Evolutionary conservation across 768 basidiomycete genomes (phyloP), one percentile per base, ranked within the genome.

Genomic region (Cystobasidium ongulense): DNA sequence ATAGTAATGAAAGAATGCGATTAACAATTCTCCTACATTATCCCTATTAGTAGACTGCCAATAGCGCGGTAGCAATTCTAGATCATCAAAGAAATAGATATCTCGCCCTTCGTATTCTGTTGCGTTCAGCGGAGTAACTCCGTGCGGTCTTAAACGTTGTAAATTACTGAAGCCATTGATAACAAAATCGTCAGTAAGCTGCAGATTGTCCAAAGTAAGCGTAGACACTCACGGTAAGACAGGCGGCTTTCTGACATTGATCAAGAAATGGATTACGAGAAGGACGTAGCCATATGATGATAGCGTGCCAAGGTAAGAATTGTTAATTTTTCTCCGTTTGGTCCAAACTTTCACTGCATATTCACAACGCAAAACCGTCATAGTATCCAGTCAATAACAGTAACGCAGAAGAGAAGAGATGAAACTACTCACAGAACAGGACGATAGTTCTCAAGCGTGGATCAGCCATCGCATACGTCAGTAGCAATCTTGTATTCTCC

Each of bases 271-370:
- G 78, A 99, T 91, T 81, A 97, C 95, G 82, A 99, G 89, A 65
- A 99, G 86, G 77, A 95, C 94, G 83, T 95, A 97, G 76, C 95
- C 95, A 80, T 99, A 97, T 67, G 93, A 95, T 70, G 91, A 94
- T 66, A 99, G 84, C 0, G 95, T 98, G 75, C 95, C 95, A 79
- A 91, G 88, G 82, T 98, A 99, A 13, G 95, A 93, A 63, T 93
- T 96, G 82, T 99, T 99, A 82, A 99, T 96, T 87, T 96, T 94
- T 82, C 94, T 86, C 82, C 92, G 86, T 83, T 97, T 99, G 78
- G 91, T 91, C 95, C 95, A 99, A 25, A 99, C 92, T 85, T 99
- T 99, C 79, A 99, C 94, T 98, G 77, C 7, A 52, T 63, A 31
- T 63, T 46, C 21, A 3, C 29, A 18, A 21, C 23, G 39, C 52